Base-by-base conservation (phyloP, 352 stramenopile species). In the Globisporangium apiculatum region DNA sequence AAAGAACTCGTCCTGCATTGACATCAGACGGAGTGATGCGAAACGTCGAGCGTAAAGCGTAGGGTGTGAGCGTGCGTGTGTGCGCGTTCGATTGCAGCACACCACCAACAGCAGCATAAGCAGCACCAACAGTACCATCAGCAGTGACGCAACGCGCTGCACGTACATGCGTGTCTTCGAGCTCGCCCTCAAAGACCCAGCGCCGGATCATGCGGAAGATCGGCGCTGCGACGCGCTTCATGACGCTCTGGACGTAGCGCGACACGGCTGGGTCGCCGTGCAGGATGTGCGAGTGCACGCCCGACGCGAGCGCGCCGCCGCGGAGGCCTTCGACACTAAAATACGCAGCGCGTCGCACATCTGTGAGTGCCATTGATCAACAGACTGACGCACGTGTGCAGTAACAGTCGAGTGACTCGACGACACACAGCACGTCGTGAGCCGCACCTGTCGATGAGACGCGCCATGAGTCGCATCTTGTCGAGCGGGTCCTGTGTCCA, bases 401-500 rank as follows among this genome's bases (percentile, higher is more conserved):
- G 24, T 31, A 31, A 3, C 24, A 31, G 24, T 31, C 24, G 24
- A 31, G 24, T n/a, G 41, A 14, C 4, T 51, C 18, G 49, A 51
- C 14, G 5, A 15, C 37, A 42, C 42, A 8, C 5, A 4, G 17
- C 1, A 31, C 24, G 24, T 31, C 2, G 55, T 3, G 17, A 9
- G 11, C 49, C 5, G 18, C 5, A 43, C 81, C 81, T 92, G 60
- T 95, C 86, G 18, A 96, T 94, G 5, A 98, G 71, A 24, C 84
- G 86, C 15, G 86, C 76, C 73, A 97, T 96, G 31, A 96, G 66
- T 1, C 89, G 86, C 62, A 98, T 87, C 53, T 88, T 82, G 48
- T 95, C 83, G 1, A 95, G 67, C 14, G 87, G 84, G 57, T 94
- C 84, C 64, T 96, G 83, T 7, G 86, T 87, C 92, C 92, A 98